A percentile compares a stretch with the other conserved stretches of the same genome.
phyloP scores from a whole-genome alignment of 1,284 basidiomycete species.

The Ustilago vetiveriae region DNA sequence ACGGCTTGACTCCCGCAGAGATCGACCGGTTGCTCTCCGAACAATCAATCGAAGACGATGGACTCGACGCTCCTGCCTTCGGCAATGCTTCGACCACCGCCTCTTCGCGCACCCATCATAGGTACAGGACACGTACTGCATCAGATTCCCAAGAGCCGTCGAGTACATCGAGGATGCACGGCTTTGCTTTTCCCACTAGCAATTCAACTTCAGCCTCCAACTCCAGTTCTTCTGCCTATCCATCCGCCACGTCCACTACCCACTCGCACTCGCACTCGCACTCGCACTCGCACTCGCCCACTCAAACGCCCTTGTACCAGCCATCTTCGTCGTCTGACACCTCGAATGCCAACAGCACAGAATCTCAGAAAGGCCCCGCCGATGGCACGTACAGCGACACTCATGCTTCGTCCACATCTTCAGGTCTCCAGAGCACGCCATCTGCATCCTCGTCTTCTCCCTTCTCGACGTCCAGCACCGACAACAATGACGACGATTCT shows the following conservation, averaged over 20 bases:
- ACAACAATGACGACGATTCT: neutral
- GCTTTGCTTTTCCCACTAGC: slow-evolving; percentile 5
- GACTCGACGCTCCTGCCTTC: slow-evolving; percentile 2
- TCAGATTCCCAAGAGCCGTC: slow-evolving; percentile 8
- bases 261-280: no score
- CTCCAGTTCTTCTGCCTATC: slow-evolving; percentile 1
- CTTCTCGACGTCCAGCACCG: no score
- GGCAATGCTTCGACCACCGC: slow-evolving; percentile 18
- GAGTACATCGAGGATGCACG: neutral
- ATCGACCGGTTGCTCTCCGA: slow-evolving; percentile 20
- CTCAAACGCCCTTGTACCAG: no score
- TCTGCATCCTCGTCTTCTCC: neutral
- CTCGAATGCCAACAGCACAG: no score
- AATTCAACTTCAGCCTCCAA: slow-evolving; percentile 6
- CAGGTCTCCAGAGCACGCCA: no score
- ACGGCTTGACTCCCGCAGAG: slow-evolving; percentile 21
- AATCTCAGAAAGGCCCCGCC: no score
- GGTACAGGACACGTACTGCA: slow-evolving; percentile 4
- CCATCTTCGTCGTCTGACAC: neutral
- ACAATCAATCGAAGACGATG: slow-evolving; percentile 8
- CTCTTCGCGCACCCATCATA: slow-evolving; percentile 1
- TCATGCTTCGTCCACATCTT: no score
- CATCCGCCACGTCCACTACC: neutral
- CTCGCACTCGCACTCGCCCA: no score
- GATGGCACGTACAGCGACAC: no score